phyloP scores from a whole-genome alignment of 192 early-diverging fungal species.

The Mortierella claussenii region DNA sequence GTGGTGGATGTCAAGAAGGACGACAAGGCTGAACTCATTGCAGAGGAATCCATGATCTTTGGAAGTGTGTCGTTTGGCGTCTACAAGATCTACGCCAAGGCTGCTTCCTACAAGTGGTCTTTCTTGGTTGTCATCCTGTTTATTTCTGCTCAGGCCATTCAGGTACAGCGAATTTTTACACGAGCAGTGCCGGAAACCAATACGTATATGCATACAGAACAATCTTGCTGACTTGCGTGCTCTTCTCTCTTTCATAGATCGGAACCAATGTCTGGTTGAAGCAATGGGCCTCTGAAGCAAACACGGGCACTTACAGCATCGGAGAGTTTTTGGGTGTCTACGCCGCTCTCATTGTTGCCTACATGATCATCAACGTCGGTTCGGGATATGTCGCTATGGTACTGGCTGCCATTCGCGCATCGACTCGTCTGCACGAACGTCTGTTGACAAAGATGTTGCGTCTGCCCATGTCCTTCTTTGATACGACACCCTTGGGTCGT shows the following conservation, averaged over 20 bases:
- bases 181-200: background rate
- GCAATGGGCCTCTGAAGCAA: conserved; percentile 60
- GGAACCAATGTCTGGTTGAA: conserved; percentile 72
- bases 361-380: conserved; percentile 30
- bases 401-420: conserved; percentile 65
- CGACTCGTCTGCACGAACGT: conserved; percentile 64
- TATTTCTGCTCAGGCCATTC: conserved; percentile 62
- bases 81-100: conserved; percentile 82
- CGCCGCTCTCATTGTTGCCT: conserved; percentile 23
- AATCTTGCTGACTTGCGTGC: background rate
- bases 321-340: conserved; percentile 42
- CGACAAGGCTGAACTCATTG: conserved; percentile 69
- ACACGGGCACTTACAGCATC: conserved; percentile 3
- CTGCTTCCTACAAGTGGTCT: conserved; percentile 71
- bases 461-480: conserved; percentile 72
- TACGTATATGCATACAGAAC: background rate
- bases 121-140: conserved; percentile 66
- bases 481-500: conserved; percentile 72
- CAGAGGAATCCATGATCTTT: conserved; percentile 81
- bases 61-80: conserved; percentile 84
- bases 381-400: conserved; percentile 34
- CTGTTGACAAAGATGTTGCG: conserved; percentile 75
- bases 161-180: conserved; percentile 7
- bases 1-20: conserved; percentile 20
- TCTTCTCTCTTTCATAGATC: conserved; percentile 32